Evolutionary conservation across 202 grass and related monocot genomes (phyloP).

Genomic region (Saccharum hybrid): DNA sequence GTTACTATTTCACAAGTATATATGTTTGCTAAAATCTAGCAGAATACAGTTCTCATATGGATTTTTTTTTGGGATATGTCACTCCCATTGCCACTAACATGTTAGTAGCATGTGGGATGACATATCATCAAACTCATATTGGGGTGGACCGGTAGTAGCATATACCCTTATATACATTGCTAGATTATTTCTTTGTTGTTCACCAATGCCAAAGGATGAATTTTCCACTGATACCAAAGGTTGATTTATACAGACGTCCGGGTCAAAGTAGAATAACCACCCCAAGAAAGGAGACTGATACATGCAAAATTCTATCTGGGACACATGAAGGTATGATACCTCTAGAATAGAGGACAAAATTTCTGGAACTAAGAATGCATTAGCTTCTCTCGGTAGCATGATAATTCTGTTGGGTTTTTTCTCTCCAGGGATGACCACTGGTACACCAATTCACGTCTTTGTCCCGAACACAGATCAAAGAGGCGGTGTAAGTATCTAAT

Average conservation of each 20-base stretch:
- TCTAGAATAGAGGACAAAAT: background rate
- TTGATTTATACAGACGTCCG: constrained; percentile 67
- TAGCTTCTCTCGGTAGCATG: constrained; percentile 26
- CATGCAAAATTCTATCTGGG: constrained; percentile 93
- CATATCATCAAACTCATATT: constrained; percentile 1
- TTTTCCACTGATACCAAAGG: constrained; percentile 5
- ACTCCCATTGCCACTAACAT: background rate
- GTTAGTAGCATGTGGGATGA: background rate
- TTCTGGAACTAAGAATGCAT: constrained; percentile 12
- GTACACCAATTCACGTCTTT: constrained; percentile 86
- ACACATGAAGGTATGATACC: constrained; percentile 65
- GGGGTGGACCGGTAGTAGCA: background rate
- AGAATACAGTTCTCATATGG: constrained; percentile 3
- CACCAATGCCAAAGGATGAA: background rate
- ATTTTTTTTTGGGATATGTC: constrained; percentile 8
- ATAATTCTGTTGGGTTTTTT: constrained; percentile 46
- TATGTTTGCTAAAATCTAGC: background rate
- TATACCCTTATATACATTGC: background rate
- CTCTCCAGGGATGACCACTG: constrained; percentile 84
- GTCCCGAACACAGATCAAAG: constrained; percentile 99
- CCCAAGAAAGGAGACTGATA: constrained; percentile 98
- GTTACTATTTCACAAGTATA: background rate
- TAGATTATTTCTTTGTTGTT: constrained; percentile 29
- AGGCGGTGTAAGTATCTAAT: constrained; percentile 72
- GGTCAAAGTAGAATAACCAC: constrained; percentile 99